A percentile compares a stretch with the other conserved stretches of the same genome.
Evolutionary conservation across 75 land plant species (phyloP).

Genomic region (Sequoia sempervirens): DNA sequence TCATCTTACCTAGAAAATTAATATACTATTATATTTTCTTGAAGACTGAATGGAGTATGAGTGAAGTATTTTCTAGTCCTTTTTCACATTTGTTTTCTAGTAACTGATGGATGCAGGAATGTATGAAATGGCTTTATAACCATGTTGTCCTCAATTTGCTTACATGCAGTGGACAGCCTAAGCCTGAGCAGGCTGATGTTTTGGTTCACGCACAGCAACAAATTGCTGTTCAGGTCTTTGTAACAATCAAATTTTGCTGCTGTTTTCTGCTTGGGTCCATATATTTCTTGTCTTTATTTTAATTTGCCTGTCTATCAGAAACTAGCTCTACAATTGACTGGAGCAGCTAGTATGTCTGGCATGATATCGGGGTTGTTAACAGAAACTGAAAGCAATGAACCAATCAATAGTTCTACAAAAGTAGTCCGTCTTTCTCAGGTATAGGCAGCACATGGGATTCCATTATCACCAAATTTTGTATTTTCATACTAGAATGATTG

Average conservation of each 20-base stretch:
- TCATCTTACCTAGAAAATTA: background rate
- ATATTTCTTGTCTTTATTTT: background rate
- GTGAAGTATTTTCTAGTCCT: background rate
- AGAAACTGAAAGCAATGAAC: background rate
- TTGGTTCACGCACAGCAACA: slow-evolving; percentile 87
- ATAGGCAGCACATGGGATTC: slow-evolving; percentile 1
- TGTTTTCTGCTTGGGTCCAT: background rate
- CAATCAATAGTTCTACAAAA: slow-evolving; percentile 16
- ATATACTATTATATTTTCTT: background rate
- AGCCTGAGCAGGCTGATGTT: slow-evolving; percentile 84
- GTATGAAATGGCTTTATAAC: background rate
- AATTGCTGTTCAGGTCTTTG: slow-evolving; percentile 77
- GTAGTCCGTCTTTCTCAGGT: slow-evolving; percentile 27
- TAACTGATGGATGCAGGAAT: too few relatives aligned
- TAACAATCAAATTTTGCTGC: background rate
- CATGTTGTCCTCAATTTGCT: slow-evolving; percentile 9
- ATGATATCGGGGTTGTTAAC: slow-evolving; percentile 10
- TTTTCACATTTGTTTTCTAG: too few relatives aligned
- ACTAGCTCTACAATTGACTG: background rate
- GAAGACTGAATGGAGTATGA: background rate
- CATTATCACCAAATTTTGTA: background rate
- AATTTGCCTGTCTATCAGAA: background rate
- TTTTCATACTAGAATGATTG: background rate
- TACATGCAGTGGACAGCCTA: slow-evolving; percentile 74
- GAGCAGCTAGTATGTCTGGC: background rate